Percentiles rank a stretch among this genome's conserved stretches.
phyloP scores from a whole-genome alignment of 1,284 basidiomycete species.

The Malassezia dermatis region DNA sequence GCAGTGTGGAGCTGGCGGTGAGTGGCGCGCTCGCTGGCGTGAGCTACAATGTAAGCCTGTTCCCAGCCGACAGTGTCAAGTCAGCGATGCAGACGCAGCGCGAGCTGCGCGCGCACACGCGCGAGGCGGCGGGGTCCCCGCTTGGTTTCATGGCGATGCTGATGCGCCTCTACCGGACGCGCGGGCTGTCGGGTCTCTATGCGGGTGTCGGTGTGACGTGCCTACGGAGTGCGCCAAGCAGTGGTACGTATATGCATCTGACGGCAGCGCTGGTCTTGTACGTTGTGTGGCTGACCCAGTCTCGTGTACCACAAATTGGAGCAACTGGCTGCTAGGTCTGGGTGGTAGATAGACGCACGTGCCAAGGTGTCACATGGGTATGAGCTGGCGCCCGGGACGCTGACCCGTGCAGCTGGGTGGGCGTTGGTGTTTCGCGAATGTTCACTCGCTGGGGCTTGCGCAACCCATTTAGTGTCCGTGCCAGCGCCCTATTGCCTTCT shows the following conservation, averaged over 20 bases:
- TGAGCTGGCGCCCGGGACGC: background rate
- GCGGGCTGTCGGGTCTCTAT: conserved; percentile 77
- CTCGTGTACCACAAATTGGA: conserved; percentile 41
- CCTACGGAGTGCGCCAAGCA: conserved; percentile 63
- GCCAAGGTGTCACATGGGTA: background rate
- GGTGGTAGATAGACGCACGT: conserved; percentile 16
- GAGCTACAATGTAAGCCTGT: conserved; percentile 58
- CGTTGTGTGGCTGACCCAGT: conserved; percentile 2
- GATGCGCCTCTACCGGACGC: conserved; percentile 61
- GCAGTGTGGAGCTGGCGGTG: conserved; percentile 68
- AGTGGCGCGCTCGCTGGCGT: conserved; percentile 79
- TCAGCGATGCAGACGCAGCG: conserved; percentile 87
- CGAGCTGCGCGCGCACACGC: conserved; percentile 57
- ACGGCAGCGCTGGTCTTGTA: conserved; percentile 13
- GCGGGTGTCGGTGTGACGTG: conserved; percentile 88
- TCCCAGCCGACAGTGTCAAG: conserved; percentile 76
- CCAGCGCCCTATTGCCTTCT: background rate
- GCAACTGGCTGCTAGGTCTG: conserved; percentile 25
- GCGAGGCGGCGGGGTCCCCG: conserved; percentile 13
- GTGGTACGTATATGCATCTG: conserved; percentile 24
- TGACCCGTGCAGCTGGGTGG: background rate
- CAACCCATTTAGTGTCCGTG: background rate
- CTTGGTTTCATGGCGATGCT: conserved; percentile 64
- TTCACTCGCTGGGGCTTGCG: conserved; percentile 2
- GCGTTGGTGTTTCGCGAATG: background rate